Base-by-base conservation (phyloP, 2,329 filamentous ascomycete genomes). In the Trichoderma guizhouense region DNA sequence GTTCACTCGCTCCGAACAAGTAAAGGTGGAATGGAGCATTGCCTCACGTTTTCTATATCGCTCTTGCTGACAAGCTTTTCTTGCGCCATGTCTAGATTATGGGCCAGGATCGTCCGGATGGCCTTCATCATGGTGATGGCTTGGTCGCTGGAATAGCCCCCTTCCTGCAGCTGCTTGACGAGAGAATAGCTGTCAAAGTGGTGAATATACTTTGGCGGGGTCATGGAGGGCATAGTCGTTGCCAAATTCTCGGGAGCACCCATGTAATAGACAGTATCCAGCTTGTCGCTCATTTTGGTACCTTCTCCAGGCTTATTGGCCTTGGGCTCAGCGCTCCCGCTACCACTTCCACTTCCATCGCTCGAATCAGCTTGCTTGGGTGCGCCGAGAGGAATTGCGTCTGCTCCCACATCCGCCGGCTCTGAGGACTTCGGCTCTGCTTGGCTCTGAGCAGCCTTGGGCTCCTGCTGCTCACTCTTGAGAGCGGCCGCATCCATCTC, bases 181-280 rank as follows among this genome's bases (percentile, higher is more conserved):
- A 98, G 88, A 15, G 90, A 91, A 82, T 96, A 99, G 28, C 92
- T 97, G 82, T 99, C 95, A 82, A 99, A 99, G 83, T 98, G 94
- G 83, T 99, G 96, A 39, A 97, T 90, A 79, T 97, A 97, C 1
- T 91, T 92, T 8, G 93, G 89, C 0, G 93, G 88, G 62, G 89
- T 86, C 79, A 92, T 88, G 79, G 94, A 90, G 5, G 91, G 91
- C 26, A 89, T 87, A 75, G 87, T 86, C 62, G 84, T 78, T 58
- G 79, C 78, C 14, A 76, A 75, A n/a, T 77, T 77, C 60, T 84
- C 80, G 8, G 84, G 83, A 5, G 84, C 81, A 15, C 81, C 76
- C 82, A 86, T 85, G 69, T 84, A 82, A 36, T 84, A 76, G 6
- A 89, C 84, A 2, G 85, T 85, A 72, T 89, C 86, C 72, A 88